Evolutionary conservation across 2,329 filamentous ascomycete species (phyloP), one percentile per base, ranked within the genome.

Genomic region (Colletotrichum euphorbiae): DNA sequence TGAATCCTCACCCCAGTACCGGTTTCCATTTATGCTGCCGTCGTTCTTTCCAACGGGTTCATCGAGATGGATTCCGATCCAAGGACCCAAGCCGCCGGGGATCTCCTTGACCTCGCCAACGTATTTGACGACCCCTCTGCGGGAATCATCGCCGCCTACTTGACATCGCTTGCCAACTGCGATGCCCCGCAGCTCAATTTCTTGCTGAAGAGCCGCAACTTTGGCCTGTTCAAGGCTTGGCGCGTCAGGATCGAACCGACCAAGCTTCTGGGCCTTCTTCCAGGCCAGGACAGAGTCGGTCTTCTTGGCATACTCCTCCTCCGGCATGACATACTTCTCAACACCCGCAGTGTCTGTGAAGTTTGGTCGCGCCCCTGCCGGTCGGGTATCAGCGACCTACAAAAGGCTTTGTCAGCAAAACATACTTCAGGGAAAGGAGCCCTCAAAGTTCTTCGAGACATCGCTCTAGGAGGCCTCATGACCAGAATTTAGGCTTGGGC

Each of bases 191-290:
- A 87, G 85, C 71, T 86, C 82, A 71, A 97, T 84, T 75, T 97
- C 93, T 63, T 87, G 87, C 72, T 90, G 85, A 46, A 90, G 85
- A 43, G 90, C 90, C 15, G 87, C 85, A 65, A 92, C 82, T 77
- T 92, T 92, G 71, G 92, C 87, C 76, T 93, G 85, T 77, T 94
- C 90, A 21, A 91, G 87, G 69, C 85, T 88, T 17, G 92, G 89
- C 7, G 94, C 93, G 73, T 91, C 85, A 12, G 96, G 96, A 77
- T 98, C 93, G 80, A 99, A 99, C 40, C 96, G 93, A 57, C 96
- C 96, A n/a, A 98, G 88, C 78, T 97, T 94, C 79, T 97, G 90
- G n/a, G 89, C 84, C 81, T 93, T 95, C 82, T 99, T 99, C 94
- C 94, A 98, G 6, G 94, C 93, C 24, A 98, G 87, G 13, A 99